phyloP scores from a whole-genome alignment of 2,329 filamentous ascomycete species.

The Meredithiella fracta region DNA sequence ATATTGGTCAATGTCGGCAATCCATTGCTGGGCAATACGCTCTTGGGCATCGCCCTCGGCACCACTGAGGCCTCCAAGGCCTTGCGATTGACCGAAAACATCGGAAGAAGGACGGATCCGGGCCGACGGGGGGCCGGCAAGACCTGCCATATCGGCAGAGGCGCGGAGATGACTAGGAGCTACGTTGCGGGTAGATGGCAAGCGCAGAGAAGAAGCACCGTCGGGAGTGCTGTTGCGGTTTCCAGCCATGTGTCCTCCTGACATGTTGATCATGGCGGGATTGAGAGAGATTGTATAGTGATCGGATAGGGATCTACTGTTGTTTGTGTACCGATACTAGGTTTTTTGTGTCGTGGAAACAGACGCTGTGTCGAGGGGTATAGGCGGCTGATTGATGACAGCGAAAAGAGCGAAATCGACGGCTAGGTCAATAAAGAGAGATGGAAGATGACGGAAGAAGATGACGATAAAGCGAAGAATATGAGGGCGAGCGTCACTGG shows the following conservation, averaged over 20 bases:
- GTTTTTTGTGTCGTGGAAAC: no score
- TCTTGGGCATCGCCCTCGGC: conserved; percentile 70
- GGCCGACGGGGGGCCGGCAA: conserved; percentile 48
- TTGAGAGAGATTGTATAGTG: not conserved
- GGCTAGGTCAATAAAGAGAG: not conserved
- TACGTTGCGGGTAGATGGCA: conserved; percentile 61
- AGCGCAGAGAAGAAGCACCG: conserved; percentile 68
- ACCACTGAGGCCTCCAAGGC: conserved; percentile 46
- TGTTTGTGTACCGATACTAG: not conserved
- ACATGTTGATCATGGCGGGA: conserved; percentile 39
- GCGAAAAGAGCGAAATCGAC: not conserved
- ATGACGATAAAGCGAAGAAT: not conserved
- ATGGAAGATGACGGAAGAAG: not conserved
- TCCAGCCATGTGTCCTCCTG: conserved; percentile 51
- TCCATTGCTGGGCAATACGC: conserved; percentile 93
- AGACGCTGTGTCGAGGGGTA: not conserved
- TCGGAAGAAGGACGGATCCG: conserved; percentile 91
- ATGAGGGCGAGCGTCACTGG: no score
- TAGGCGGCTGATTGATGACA: not conserved
- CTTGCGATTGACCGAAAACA: conserved; percentile 65
- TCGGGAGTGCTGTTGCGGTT: conserved; percentile 98
- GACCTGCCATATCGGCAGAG: conserved; percentile 87
- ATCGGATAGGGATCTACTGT: not conserved
- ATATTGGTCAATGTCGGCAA: conserved; percentile 96
- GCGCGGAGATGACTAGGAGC: conserved; percentile 77